These are phyloP conservation scores for Cryptococcus sp. DNA, from an alignment of 1,284 basidiomycete species.

Conservation along the genomic window DNA sequence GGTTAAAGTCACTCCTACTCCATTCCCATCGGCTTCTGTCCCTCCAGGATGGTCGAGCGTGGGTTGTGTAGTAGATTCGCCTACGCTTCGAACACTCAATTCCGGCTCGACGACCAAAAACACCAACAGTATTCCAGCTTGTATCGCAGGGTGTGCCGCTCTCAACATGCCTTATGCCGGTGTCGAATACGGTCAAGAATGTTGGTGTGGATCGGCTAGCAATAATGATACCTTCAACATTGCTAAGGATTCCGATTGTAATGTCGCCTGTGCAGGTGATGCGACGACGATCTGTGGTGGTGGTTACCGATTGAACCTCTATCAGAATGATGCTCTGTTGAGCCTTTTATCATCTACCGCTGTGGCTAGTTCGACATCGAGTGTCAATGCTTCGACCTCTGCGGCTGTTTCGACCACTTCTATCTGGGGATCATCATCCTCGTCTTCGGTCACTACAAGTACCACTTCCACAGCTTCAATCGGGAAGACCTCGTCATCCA, in stretches of 20 bases:
- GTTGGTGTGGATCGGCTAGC: conserved; percentile 31
- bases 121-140: conserved; percentile 24
- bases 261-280: conserved; percentile 9
- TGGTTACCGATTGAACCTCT: conserved; percentile 1
- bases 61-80: conserved; percentile 2
- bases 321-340: background rate
- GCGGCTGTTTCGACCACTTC: background rate
- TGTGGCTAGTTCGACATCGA: background rate
- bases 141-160: conserved; percentile 15
- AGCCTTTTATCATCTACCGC: background rate
- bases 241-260: conserved; percentile 5
- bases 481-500: background rate
- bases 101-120: conserved; percentile 7
- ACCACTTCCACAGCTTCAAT: background rate
- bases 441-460: background rate
- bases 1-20: conserved; percentile 12
- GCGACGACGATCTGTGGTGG: conserved; percentile 8
- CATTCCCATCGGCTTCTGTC: background rate
- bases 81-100: background rate
- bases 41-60: conserved; percentile 1
- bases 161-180: conserved; percentile 19
- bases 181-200: conserved; percentile 9
- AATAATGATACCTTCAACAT: conserved; percentile 1
- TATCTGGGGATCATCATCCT: background rate
- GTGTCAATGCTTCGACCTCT: too few species aligned